Evolutionary conservation across 2,329 filamentous ascomycete species (phyloP), one percentile per base, ranked within the genome.

Genomic region (Diaporthe capsici): DNA sequence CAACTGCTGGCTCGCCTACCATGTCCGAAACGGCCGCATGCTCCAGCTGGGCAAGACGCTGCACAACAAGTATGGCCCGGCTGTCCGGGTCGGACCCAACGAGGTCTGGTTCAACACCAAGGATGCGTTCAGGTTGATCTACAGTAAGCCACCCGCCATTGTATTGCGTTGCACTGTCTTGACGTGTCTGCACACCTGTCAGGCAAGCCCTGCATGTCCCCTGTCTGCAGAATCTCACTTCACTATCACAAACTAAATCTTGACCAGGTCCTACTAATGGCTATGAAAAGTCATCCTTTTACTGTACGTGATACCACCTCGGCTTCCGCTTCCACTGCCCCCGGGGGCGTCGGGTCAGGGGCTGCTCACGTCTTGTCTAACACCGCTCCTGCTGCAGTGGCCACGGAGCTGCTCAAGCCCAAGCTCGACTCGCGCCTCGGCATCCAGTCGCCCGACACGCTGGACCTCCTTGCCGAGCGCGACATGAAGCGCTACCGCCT

Each of bases 251-350:
- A 42, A 42, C 73, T 76, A 10, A 63, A 10, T 20, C 8, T 34
- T 7, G 9, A 51, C 25, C 28, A 90, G 88, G 84, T n/a, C 82
- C 83, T 9, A 85, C 85, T 0, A 88, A 83, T 53, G 87, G 87
- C 1, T 88, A 84, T 76, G 86, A 88, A 47, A 90, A 90, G 78
- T 88, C 87, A 0, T 86, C 88, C 20, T 90, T 90, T 58, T 90
- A 90, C 68, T 78, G 88, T 89, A 80, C 78, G 85, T 79, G 22
- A 49, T 34, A 34, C 28, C 20, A 34, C 25, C 39, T 31, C 28
- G 31, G 13, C 15, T 4, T 1, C 15, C 2, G 1, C 20, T 17
- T 68, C n/a, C 60, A 6, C 28, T n/a, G 61, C 47, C 22, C 72
- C 34, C 20, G 42, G n/a, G 20, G 20, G 28, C 9, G n/a, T 34